Conservation (phyloP, 1,139 yeast genomes). For the Suhomyces coccinellae region DNA sequence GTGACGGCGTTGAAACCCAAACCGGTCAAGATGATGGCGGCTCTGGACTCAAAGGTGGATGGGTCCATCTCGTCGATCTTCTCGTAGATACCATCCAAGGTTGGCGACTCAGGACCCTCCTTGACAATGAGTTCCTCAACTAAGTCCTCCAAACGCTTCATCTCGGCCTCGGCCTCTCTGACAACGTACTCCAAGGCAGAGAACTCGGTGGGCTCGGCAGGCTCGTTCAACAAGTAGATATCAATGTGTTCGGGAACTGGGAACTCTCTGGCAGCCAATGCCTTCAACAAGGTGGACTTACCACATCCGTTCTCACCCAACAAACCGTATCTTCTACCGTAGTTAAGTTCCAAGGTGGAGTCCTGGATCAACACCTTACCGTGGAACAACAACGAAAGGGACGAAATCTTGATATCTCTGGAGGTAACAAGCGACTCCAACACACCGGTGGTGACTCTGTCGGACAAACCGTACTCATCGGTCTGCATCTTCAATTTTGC, state of each 20-base stretch:
- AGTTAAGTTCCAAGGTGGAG: constrained; percentile 86
- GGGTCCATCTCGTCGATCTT: constrained; percentile 97
- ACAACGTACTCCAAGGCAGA: constrained; percentile 97
- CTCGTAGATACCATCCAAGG: constrained; percentile 87
- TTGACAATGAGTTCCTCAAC: constrained; percentile 87
- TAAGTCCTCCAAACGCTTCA: constrained; percentile 85
- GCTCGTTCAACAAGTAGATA: constrained; percentile 90
- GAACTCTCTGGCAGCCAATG: constrained; percentile 93
- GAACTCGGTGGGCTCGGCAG: constrained; percentile 90
- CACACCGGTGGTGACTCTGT: constrained; percentile 98
- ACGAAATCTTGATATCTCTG: constrained; percentile 88
- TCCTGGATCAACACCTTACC: constrained; percentile 96
- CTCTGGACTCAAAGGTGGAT: constrained; percentile 91
- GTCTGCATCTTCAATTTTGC: constrained; percentile 88
- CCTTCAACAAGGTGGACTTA: constrained; percentile 89
- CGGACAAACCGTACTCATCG: constrained; percentile 91
- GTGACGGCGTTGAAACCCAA: constrained; percentile 89
- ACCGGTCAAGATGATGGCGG: constrained; percentile 95
- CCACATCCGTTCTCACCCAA: constrained; percentile 99
- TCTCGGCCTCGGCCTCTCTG: constrained; percentile 90
- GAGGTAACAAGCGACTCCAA: constrained; percentile 85
- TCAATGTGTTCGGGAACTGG: constrained; percentile 93
- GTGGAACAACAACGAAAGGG: constrained; percentile 91
- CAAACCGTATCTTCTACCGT: constrained; percentile 95
- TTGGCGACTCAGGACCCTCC: constrained; percentile 91